A percentile compares a stretch with the other conserved stretches of the same genome.
phyloP scores from a whole-genome alignment of 2,329 filamentous ascomycete species.

The Colletotrichum lentis region DNA sequence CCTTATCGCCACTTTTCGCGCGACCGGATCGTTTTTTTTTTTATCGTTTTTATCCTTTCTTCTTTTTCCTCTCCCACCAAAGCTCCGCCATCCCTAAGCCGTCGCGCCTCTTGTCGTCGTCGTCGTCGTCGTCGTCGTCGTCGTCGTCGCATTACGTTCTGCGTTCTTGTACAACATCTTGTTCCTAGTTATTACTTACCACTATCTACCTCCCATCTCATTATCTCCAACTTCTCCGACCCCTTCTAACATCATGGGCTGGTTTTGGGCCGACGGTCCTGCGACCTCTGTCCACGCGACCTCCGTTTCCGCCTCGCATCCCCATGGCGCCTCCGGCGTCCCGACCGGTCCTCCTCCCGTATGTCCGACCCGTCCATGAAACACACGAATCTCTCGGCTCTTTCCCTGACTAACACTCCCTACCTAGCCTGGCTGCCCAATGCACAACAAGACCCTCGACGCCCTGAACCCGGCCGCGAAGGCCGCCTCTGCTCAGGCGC shows the following conservation, averaged over 20 bases:
- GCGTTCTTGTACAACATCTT: conserved; percentile 10
- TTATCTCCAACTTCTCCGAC: not conserved
- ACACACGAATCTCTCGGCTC: not conserved
- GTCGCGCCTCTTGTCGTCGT: not conserved
- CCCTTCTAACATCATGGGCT: conserved; percentile 60
- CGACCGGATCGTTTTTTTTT: conserved; percentile 35
- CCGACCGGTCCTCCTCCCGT: conserved; percentile 50
- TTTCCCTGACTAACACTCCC: conserved; percentile 39
- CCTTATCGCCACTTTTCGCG: conserved; percentile 14
- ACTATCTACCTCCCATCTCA: not conserved
- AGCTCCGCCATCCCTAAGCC: not conserved
- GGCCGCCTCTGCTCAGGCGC: conserved; percentile 38
- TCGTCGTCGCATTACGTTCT: too few relatives aligned
- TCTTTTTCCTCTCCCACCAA: not conserved
- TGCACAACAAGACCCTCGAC: conserved; percentile 64
- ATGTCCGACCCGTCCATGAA: conserved; percentile 40
- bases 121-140: not conserved
- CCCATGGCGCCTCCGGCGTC: conserved; percentile 38
- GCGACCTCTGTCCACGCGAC: conserved; percentile 41
- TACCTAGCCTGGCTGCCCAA: conserved; percentile 65
- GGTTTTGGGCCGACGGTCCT: conserved; percentile 68
- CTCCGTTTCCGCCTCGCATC: conserved; percentile 35
- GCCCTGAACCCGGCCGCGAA: conserved; percentile 51
- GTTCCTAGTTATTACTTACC: not conserved
- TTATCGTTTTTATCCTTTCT: conserved; percentile 9